Evolutionary conservation across 257 asterid genomes (phyloP).

Genomic region (Ophiorrhiza pumila): DNA sequence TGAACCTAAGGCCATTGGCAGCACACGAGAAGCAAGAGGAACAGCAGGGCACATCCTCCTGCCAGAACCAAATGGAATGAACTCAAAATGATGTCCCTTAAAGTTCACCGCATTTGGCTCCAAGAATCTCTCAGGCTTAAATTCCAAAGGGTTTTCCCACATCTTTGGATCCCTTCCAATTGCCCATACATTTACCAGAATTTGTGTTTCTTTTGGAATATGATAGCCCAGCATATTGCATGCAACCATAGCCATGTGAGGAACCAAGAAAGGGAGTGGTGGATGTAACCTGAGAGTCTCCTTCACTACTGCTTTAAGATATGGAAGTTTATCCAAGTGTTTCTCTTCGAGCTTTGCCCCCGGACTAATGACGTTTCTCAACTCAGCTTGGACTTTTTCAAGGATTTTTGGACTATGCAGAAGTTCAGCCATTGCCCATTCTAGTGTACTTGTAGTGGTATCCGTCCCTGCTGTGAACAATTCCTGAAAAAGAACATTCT

Average conservation of each 20-base stretch:
- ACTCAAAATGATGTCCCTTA: slow-evolving; percentile 67
- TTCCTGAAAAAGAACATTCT: slow-evolving; percentile 46
- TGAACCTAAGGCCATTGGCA: slow-evolving; percentile 55
- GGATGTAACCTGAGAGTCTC: slow-evolving; percentile 80
- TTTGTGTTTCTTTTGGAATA: slow-evolving; percentile 60
- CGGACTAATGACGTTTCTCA: slow-evolving; percentile 26
- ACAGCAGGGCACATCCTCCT: slow-evolving; percentile 69
- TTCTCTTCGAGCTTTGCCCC: slow-evolving; percentile 34
- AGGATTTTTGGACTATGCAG: slow-evolving; percentile 48
- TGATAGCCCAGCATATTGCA: slow-evolving; percentile 43
- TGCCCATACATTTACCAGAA: slow-evolving; percentile 68
- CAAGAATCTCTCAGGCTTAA: slow-evolving; percentile 60
- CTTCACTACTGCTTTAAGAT: slow-evolving; percentile 61
- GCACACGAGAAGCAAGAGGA: slow-evolving; percentile 48
- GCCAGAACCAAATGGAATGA: slow-evolving; percentile 64
- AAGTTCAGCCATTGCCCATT: slow-evolving; percentile 90
- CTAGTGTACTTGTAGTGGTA: slow-evolving; percentile 62
- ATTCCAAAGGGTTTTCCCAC: slow-evolving; percentile 48
- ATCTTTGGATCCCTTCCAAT: slow-evolving; percentile 55
- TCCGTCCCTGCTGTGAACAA: slow-evolving; percentile 74
- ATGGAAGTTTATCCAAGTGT: slow-evolving; percentile 44
- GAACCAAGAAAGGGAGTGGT: slow-evolving; percentile 65
- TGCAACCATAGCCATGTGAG: slow-evolving; percentile 63
- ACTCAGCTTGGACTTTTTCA: slow-evolving; percentile 40
- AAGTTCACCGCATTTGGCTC: slow-evolving; percentile 29